Evolutionary conservation across 139 green algal genomes (phyloP), one percentile per base, ranked within the genome.

Genomic region (Desmodesmus armatus): DNA sequence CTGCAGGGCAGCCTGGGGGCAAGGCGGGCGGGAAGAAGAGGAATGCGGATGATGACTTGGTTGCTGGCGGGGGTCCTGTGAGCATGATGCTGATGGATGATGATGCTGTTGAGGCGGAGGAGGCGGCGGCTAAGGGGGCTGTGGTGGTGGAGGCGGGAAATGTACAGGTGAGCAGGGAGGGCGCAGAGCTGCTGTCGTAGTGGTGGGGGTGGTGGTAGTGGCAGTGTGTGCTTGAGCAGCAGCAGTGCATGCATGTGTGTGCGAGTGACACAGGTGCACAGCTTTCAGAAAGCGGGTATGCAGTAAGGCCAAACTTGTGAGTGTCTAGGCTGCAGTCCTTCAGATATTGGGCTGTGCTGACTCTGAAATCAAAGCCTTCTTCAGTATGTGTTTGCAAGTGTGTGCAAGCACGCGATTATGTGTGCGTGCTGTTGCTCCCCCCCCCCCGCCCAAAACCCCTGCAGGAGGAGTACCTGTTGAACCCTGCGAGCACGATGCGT

Each of bases 391-490:
- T n/a, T n/a, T n/a, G n/a, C n/a, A n/a, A n/a, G n/a, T n/a, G n/a
- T n/a, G n/a, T n/a, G n/a, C n/a, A n/a, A n/a, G n/a, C n/a, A n/a
- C 25, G 51, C 51, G 17, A 13, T 3, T 41, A 6, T 27, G n/a
- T 4, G 37, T 40, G 62, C 11, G 29, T 65, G 55, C 55, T 65
- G n/a, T n/a, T n/a, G n/a, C n/a, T n/a, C n/a, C n/a, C n/a, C n/a
- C n/a, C n/a, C n/a, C n/a, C n/a, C n/a, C n/a, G n/a, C n/a, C n/a
- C n/a, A n/a, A n/a, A n/a, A n/a, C 27, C 31, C 27, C 27, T 73
- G 60, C 77, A 84, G 62, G 78, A 77, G 29, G 78, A 84, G 62
- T 84, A 84, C 29, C 25, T 84, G 15, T 63, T 84, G 3, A 76
- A 31, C 43, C 63, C 53, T 25, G 78, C 43, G 17, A 39, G 62